phyloP scores from a whole-genome alignment of 305 asterid species.

The Salvia sclarea region DNA sequence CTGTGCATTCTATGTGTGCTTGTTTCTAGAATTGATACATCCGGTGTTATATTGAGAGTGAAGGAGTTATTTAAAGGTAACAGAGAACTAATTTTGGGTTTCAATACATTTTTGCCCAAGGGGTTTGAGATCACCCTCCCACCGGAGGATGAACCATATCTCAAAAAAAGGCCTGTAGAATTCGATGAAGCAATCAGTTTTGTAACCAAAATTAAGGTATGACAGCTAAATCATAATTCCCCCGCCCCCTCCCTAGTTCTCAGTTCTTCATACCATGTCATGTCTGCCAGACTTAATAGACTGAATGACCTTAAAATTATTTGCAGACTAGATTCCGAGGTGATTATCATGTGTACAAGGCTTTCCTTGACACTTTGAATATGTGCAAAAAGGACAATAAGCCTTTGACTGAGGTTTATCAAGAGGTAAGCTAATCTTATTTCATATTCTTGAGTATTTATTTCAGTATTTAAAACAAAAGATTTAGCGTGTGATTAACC shows the following conservation, averaged over 20 bases:
- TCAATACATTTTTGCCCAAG: slow-evolving; percentile 92
- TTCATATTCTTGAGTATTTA: slow-evolving; percentile 21
- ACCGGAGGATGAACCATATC: slow-evolving; percentile 59
- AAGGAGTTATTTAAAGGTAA: slow-evolving; percentile 90
- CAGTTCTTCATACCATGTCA: slow-evolving; percentile 14
- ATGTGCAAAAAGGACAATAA: slow-evolving; percentile 79
- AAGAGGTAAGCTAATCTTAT: slow-evolving; percentile 57
- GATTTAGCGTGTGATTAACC: slow-evolving; percentile 23
- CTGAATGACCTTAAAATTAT: slow-evolving; percentile 34
- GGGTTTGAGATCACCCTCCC: slow-evolving; percentile 87
- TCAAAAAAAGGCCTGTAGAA: slow-evolving; percentile 72
- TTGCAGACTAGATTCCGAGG: slow-evolving; percentile 92
- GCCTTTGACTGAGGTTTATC: slow-evolving; percentile 75
- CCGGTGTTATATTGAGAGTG: slow-evolving; percentile 80
- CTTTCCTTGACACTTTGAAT: slow-evolving; percentile 89
- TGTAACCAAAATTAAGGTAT: slow-evolving; percentile 90
- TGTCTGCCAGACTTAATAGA: slow-evolving; percentile 16
- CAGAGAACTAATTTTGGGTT: slow-evolving; percentile 86
- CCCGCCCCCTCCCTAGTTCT: slow-evolving; percentile 2
- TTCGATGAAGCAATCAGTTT: slow-evolving; percentile 89
- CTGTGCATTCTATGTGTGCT: slow-evolving; percentile 22
- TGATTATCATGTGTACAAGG: slow-evolving; percentile 74
- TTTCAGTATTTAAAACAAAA: slow-evolving; percentile 4
- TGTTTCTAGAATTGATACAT: slow-evolving; percentile 67
- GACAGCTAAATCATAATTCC: slow-evolving; percentile 34